Evolutionary conservation across 306 rosid species (phyloP).

Genomic region (Myrica gale): DNA sequence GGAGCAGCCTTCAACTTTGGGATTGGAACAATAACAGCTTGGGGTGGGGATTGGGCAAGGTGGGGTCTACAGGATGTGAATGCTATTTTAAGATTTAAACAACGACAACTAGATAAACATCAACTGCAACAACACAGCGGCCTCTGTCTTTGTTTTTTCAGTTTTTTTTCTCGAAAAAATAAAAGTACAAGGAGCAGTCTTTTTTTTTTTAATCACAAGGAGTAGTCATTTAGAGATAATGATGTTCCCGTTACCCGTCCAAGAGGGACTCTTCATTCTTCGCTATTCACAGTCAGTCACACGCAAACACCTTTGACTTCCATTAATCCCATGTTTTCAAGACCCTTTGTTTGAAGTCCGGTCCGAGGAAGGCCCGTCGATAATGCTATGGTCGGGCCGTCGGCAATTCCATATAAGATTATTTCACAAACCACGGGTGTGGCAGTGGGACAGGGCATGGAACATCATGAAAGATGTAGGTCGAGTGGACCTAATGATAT

Average conservation of each 20-base stretch:
- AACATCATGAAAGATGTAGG: too few species aligned
- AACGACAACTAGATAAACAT: slow-evolving; percentile 3
- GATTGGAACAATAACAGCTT: not conserved
- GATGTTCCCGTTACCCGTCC: slow-evolving; percentile 8
- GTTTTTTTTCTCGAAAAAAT: not conserved
- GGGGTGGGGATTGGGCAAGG: slow-evolving; percentile 7
- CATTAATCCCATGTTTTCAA: not conserved
- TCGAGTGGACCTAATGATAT: too few species aligned
- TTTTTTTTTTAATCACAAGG: too few species aligned
- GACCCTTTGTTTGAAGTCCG: too few species aligned
- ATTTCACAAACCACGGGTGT: too few species aligned
- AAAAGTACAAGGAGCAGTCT: not conserved
- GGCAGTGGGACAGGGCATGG: too few species aligned
- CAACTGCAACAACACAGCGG: slow-evolving; percentile 13
- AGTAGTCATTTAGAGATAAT: not conserved
- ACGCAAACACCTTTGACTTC: not conserved
- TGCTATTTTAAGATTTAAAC: slow-evolving; percentile 27
- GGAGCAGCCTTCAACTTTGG: slow-evolving; percentile 22
- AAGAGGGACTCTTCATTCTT: not conserved
- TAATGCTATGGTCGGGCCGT: too few species aligned
- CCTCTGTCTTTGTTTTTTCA: slow-evolving; percentile 21
- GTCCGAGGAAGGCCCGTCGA: too few species aligned
- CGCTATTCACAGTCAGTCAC: slow-evolving; percentile 4
- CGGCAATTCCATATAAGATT: too few species aligned
- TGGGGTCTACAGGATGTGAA: slow-evolving; percentile 4